phyloP scores from a whole-genome alignment of 140 eudicot genomes.

The Ambrosia hybrid region DNA sequence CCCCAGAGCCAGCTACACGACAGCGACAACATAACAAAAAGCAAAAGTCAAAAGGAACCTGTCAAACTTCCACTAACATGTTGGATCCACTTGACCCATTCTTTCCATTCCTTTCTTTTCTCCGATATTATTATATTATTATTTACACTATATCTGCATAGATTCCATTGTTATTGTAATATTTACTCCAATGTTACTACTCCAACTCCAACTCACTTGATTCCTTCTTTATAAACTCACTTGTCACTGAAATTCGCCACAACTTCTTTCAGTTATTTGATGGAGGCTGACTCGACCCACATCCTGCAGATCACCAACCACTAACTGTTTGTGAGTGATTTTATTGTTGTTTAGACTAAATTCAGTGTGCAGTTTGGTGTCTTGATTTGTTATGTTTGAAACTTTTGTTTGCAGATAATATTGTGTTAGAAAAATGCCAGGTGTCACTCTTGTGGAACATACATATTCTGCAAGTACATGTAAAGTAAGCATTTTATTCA shows the following conservation, averaged over 20 bases:
- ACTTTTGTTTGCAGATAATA: background rate
- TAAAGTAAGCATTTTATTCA: slow-evolving; percentile 10
- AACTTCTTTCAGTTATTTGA: background rate
- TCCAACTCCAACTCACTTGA: background rate
- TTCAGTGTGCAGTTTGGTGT: too few relatives aligned
- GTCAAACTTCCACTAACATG: slow-evolving; percentile 1
- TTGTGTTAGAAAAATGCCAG: slow-evolving; percentile 1
- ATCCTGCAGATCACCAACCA: too few relatives aligned
- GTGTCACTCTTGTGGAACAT: slow-evolving; percentile 7
- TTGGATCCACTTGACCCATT: background rate
- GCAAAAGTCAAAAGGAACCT: background rate
- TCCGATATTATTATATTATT: too few relatives aligned
- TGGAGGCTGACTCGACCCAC: background rate
- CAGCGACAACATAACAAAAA: background rate
- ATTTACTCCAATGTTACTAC: too few relatives aligned
- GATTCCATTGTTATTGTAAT: background rate
- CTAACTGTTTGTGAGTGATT: too few relatives aligned
- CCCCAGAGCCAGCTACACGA: background rate
- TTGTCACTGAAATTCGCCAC: background rate
- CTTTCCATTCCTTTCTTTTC: background rate
- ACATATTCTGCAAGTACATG: background rate
- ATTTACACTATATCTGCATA: background rate
- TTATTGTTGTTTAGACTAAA: too few relatives aligned
- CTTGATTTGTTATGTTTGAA: background rate
- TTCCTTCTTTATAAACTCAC: background rate